These are phyloP conservation scores for Pythium coloratum DNA, from an alignment of 352 stramenopile genomes.

Conservation along the genomic window DNA sequence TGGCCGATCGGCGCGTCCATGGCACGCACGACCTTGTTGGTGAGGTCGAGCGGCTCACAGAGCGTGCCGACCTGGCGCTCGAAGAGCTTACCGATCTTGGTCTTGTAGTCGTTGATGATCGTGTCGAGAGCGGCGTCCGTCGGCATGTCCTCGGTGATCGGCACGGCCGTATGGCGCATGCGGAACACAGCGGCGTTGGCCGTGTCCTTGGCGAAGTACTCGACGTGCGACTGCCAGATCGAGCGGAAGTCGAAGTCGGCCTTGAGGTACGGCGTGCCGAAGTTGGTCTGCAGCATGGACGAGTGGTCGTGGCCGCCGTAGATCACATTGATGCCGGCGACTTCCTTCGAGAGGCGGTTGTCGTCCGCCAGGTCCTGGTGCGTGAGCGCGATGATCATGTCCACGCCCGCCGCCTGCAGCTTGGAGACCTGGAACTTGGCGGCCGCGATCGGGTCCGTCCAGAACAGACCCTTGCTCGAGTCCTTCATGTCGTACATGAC, in stretches of 20 bases:
- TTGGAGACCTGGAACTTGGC: conserved; percentile 50
- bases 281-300: conserved; percentile 75
- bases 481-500: conserved; percentile 83
- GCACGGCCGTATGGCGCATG: conserved; percentile 54
- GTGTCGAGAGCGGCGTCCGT: conserved; percentile 51
- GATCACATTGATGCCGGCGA: conserved; percentile 65
- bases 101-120: conserved; percentile 48
- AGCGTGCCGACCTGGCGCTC: conserved; percentile 48
- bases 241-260: conserved; percentile 71
- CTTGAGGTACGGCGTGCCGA: conserved; percentile 73
- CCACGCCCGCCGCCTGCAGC: conserved; percentile 42
- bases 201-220: conserved; percentile 48
- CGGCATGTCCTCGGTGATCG: conserved; percentile 59
- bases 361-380: conserved; percentile 71
- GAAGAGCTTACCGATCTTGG: conserved; percentile 42
- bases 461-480: conserved; percentile 59
- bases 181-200: conserved; percentile 34
- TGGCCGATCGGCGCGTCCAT: conserved; percentile 52
- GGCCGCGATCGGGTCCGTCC: conserved; percentile 61
- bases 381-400: conserved; percentile 76
- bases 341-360: conserved; percentile 69
- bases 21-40: conserved; percentile 47
- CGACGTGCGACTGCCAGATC: conserved; percentile 58
- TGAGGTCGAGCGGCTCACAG: conserved; percentile 57
- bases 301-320: conserved; percentile 72